phyloP scores from a whole-genome alignment of 2,329 filamentous ascomycete genomes.

The Coniochaeta sp. region DNA sequence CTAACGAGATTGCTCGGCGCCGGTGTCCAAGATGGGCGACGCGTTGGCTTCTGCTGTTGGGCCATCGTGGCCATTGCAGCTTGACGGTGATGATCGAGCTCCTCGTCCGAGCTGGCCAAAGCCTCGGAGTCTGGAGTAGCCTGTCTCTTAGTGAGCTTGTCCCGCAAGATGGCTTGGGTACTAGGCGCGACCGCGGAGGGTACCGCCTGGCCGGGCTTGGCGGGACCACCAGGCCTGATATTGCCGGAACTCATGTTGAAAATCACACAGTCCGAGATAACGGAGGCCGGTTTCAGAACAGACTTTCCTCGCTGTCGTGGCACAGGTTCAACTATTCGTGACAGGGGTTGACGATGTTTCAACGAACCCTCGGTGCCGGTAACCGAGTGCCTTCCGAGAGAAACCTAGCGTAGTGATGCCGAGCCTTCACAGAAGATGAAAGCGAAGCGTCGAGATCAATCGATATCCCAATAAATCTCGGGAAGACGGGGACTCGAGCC shows the following conservation, averaged over 20 bases:
- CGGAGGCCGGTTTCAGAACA: not conserved
- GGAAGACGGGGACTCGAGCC: constrained; percentile 5
- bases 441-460: not conserved
- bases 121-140: constrained; percentile 94
- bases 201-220: constrained; percentile 43
- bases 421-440: constrained; percentile 6
- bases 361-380: not conserved
- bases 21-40: constrained; percentile 74
- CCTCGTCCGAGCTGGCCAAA: constrained; percentile 89
- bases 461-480: not conserved
- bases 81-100: constrained; percentile 61
- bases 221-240: constrained; percentile 40
- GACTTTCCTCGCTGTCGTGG: not conserved
- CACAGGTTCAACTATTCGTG: not conserved
- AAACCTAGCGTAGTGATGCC: not conserved
- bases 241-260: constrained; percentile 43
- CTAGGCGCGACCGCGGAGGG: constrained; percentile 41
- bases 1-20: constrained; percentile 50
- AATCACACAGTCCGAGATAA: constrained; percentile 3
- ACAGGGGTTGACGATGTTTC: not conserved
- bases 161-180: constrained; percentile 60
- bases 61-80: constrained; percentile 39
- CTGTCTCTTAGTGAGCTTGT: constrained; percentile 66
- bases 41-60: constrained; percentile 54
- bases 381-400: not conserved